phyloP scores from a whole-genome alignment of 805 yeast species.

The Spencermartinsiella europaea region DNA sequence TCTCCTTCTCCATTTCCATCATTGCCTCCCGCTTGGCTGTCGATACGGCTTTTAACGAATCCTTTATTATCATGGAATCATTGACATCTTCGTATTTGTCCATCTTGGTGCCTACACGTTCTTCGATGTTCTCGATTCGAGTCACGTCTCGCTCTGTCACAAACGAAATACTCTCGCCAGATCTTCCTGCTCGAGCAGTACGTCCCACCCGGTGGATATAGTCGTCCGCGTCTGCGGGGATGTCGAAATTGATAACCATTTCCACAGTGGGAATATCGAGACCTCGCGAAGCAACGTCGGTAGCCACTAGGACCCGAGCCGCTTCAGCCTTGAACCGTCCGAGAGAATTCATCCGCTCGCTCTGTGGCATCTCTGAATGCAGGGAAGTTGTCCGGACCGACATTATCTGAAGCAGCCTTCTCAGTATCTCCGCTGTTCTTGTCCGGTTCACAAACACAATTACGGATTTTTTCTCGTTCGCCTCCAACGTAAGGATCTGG shows the following conservation, averaged over 20 bases:
- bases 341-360: constrained; percentile 82
- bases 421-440: constrained; percentile 77
- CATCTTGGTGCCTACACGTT: constrained; percentile 75
- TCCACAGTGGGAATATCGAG: constrained; percentile 92
- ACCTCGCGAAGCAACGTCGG: constrained; percentile 97
- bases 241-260: constrained; percentile 83
- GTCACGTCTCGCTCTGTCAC: constrained; percentile 82
- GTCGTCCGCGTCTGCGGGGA: constrained; percentile 95
- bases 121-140: constrained; percentile 81
- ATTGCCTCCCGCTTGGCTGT: constrained; percentile 85
- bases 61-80: constrained; percentile 72
- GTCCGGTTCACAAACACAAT: constrained; percentile 92
- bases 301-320: constrained; percentile 86
- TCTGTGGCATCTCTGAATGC: constrained; percentile 93
- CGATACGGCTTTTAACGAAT: constrained; percentile 63
- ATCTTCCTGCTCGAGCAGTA: constrained; percentile 96
- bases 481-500: constrained; percentile 57
- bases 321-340: constrained; percentile 94
- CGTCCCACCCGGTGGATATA: constrained; percentile 97
- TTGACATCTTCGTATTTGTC: constrained; percentile 62
- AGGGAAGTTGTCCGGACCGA: constrained; percentile 82
- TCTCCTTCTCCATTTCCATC: constrained; percentile 90
- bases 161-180: constrained; percentile 76
- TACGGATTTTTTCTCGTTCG: constrained; percentile 60
- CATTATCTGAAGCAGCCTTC: constrained; percentile 67